Evolutionary conservation across 2,329 filamentous ascomycete species (phyloP).

Genomic region (Ophiostoma novo-ulmi): DNA sequence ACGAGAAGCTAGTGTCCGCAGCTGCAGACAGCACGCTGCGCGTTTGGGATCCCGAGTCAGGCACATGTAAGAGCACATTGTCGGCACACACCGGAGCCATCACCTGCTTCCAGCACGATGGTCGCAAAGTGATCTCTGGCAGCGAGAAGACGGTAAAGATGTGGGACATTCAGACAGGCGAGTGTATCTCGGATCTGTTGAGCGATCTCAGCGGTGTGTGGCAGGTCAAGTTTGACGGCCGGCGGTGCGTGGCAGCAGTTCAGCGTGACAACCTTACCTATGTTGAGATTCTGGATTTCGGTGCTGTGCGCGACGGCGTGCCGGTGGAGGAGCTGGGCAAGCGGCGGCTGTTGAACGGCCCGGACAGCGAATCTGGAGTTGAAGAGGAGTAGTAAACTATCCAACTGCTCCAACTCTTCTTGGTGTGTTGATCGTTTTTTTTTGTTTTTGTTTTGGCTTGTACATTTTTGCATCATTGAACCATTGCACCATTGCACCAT

Average conservation of each 20-base stretch:
- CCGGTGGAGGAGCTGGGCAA: conserved; percentile 14
- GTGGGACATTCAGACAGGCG: conserved; percentile 92
- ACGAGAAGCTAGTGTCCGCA: conserved; percentile 86
- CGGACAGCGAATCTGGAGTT: neutral
- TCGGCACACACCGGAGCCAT: conserved; percentile 95
- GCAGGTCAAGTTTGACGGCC: conserved; percentile 97
- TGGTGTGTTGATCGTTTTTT: neutral
- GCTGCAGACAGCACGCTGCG: conserved; percentile 91
- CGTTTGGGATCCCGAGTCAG: conserved; percentile 94
- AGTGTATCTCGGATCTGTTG: conserved; percentile 86
- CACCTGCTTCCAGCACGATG: conserved; percentile 97
- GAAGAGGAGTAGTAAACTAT: neutral
- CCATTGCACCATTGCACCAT: neutral
- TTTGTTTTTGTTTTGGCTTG: neutral
- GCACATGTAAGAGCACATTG: conserved; percentile 82
- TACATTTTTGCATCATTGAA: neutral
- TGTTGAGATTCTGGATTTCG: conserved; percentile 98
- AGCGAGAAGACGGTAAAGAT: conserved; percentile 96
- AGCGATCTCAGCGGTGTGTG: conserved; percentile 95
- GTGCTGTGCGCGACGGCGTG: conserved; percentile 69
- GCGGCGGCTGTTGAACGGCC: conserved; percentile 1
- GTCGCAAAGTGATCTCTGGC: conserved; percentile 91
- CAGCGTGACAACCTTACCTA: conserved; percentile 90
- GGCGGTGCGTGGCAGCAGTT: conserved; percentile 91
- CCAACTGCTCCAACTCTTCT: neutral